Percentiles rank a stretch among this genome's conserved stretches.
Evolutionary conservation across 345 rosid genomes (phyloP).

Genomic region (Raphanus sativus): DNA sequence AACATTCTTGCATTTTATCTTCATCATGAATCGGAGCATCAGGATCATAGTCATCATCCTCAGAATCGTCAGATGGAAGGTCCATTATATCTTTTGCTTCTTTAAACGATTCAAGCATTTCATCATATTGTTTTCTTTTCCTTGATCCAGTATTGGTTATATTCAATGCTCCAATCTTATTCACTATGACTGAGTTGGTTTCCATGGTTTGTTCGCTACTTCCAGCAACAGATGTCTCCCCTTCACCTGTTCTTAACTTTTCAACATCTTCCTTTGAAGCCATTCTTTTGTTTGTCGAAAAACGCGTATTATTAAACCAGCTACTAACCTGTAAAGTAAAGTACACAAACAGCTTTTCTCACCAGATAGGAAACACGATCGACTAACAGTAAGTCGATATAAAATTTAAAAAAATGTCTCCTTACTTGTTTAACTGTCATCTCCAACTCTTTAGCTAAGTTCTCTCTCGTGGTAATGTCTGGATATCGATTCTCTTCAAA

Average conservation of each 20-base stretch:
- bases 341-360: slow-evolving; percentile 6
- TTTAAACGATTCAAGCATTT: slow-evolving; percentile 42
- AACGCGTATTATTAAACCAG: slow-evolving; percentile 81
- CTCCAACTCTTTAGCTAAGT: slow-evolving; percentile 61
- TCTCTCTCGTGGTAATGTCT: slow-evolving; percentile 55
- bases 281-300: slow-evolving; percentile 31
- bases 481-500: slow-evolving; percentile 76
- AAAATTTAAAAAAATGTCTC: no score
- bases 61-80: slow-evolving; percentile 54
- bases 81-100: slow-evolving; percentile 42
- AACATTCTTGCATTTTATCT: slow-evolving; percentile 48
- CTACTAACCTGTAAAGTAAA: slow-evolving; percentile 58
- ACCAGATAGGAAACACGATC: neutral
- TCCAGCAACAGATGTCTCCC: slow-evolving; percentile 23
- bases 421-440: slow-evolving; percentile 65
- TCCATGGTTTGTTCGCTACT: slow-evolving; percentile 28
- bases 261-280: slow-evolving; percentile 32
- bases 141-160: slow-evolving; percentile 18
- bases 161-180: neutral
- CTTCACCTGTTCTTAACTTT: slow-evolving; percentile 2
- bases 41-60: slow-evolving; percentile 53
- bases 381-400: neutral
- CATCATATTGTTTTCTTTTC: slow-evolving; percentile 37
- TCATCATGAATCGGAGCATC: slow-evolving; percentile 50
- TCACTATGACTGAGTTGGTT: slow-evolving; percentile 15